Evolutionary conservation across 1,284 basidiomycete species (phyloP), one percentile per base, ranked within the genome.

Genomic region (Kalmanozyma brasiliensis): DNA sequence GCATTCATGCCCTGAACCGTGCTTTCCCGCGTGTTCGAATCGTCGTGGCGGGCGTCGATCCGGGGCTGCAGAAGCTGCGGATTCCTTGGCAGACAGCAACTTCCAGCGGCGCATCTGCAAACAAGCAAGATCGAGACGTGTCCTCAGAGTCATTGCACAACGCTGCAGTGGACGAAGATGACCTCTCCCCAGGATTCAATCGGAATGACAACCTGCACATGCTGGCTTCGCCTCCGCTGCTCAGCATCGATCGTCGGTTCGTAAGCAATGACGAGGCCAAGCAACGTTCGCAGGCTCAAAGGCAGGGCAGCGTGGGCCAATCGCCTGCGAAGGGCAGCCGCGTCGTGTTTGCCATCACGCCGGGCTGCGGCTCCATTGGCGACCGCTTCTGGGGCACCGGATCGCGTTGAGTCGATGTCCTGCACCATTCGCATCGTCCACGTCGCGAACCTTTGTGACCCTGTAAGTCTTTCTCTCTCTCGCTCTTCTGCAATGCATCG

Each of bases 1-100:
- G 94, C 14, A 83, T 93, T 19, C 88, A 88, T 14, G 88, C 92
- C 1, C 84, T 94, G 30, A 88, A 89, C 64, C 86, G 87, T 16
- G 92, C 92, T 8, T 97, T 96, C 84, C 93, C 94, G 1, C 58
- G 57, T 1, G 82, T 83, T 8, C 67, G 67, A 26, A 76, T 80
- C 42, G 73, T 81, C 22, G 71, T 78, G 1, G 79, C 74, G 8
- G 73, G 76, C 14, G 58, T 81, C 24, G 79, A 81, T 32, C 74
- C 78, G 13, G 77, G 74, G 8, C 52, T 81, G 38, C 63, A 74
- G 34, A 76, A 74, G 66, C 58, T 68, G 17, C 52, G 71, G 7
- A 73, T 76, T n/a, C 59, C 68, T 16, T 59, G 52, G 67, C 49
- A 60, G n/a, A 61, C 52, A 4, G 32, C 48, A 30, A 26, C 40